phyloP scores from a whole-genome alignment of 1,284 basidiomycete species.

The Cryptococcus sp. region DNA sequence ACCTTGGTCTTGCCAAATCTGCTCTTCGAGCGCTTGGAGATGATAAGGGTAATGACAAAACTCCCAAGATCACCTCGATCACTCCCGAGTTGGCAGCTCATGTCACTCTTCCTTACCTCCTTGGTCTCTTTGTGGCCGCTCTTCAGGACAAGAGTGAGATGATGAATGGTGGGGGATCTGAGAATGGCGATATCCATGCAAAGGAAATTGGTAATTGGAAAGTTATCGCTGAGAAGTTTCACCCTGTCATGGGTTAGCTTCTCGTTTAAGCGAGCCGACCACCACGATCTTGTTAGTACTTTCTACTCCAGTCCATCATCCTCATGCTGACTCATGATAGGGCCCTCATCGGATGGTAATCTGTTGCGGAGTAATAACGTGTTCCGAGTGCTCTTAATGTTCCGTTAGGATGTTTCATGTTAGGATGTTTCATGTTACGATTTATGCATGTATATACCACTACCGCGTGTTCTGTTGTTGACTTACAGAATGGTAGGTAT shows the following conservation, averaged over 20 bases:
- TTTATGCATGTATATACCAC: too few relatives aligned
- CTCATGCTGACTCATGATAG: too few relatives aligned
- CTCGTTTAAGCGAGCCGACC: neutral
- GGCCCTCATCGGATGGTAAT: too few relatives aligned
- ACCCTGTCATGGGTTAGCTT: slow-evolving; percentile 1
- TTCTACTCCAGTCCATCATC: too few relatives aligned
- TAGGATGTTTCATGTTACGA: too few relatives aligned
- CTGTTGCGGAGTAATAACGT: too few relatives aligned
- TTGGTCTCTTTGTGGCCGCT: slow-evolving; percentile 10
- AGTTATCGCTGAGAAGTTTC: slow-evolving; percentile 4
- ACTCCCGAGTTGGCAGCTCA: slow-evolving; percentile 1
- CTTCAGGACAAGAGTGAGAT: neutral
- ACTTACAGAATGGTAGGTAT: too few relatives aligned
- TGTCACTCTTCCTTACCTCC: slow-evolving; percentile 7
- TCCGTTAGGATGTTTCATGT: too few relatives aligned
- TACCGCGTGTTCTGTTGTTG: too few relatives aligned
- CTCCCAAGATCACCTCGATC: neutral
- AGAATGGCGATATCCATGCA: neutral
- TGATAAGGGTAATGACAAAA: too few relatives aligned
- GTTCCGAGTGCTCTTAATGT: too few relatives aligned
- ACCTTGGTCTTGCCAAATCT: slow-evolving; percentile 4
- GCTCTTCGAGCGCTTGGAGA: neutral
- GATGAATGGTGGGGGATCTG: neutral
- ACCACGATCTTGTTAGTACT: neutral
- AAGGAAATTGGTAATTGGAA: neutral